Percentiles rank a stretch among this genome's conserved stretches.
Conservation (phyloP, 108 stramenopile genomes). For the Fragilaria radians region DNA sequence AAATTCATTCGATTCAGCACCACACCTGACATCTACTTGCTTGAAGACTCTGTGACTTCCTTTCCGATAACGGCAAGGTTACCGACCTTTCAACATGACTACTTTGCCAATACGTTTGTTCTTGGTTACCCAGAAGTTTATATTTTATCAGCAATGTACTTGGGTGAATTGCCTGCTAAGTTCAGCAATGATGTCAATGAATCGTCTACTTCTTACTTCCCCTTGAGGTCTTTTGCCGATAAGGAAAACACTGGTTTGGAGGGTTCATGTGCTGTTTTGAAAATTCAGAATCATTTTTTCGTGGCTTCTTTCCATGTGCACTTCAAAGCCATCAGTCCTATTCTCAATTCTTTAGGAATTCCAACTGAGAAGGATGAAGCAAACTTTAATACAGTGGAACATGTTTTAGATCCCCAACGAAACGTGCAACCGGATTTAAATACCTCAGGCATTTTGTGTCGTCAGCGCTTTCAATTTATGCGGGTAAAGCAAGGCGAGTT, state of each 20-base stretch:
- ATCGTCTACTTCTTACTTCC: too few species aligned
- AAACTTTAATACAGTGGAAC: neutral
- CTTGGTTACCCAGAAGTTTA: neutral
- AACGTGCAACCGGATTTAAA: neutral
- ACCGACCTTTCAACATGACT: neutral
- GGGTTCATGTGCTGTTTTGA: neutral
- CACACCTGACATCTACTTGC: neutral
- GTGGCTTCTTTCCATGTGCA: neutral
- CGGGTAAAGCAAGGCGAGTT: slow-evolving; percentile 16
- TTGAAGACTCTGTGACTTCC: neutral
- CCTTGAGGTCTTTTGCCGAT: too few species aligned
- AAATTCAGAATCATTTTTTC: neutral
- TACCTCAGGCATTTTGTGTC: slow-evolving; percentile 19
- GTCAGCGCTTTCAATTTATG: slow-evolving; percentile 33
- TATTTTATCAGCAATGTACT: neutral
- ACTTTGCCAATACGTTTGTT: neutral
- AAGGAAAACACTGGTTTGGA: too few species aligned
- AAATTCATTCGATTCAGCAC: neutral
- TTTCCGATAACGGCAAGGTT: neutral
- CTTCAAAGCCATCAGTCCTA: neutral
- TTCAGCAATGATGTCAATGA: too few species aligned
- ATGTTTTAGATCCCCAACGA: neutral
- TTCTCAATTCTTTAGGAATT: neutral
- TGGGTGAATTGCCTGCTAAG: neutral
- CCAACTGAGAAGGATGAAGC: neutral